Conservation (phyloP, 305 asterid species). For the Fraxinus nigra region DNA sequence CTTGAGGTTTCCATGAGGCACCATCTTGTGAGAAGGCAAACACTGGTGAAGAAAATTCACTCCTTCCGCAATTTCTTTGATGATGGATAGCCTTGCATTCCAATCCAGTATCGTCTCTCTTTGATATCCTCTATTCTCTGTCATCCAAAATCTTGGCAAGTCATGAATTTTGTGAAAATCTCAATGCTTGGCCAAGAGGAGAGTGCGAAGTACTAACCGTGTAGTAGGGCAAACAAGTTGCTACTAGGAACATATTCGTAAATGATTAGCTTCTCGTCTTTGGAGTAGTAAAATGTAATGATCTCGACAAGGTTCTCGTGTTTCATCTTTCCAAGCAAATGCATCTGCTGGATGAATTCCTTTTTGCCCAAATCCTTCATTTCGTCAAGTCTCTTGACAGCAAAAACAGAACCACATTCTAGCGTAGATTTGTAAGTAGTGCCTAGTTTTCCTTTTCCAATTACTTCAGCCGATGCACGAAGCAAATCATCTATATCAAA, state of each 20-base stretch:
- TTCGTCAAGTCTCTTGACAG: slow-evolving; percentile 58
- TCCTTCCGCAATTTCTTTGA: slow-evolving; percentile 52
- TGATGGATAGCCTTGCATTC: slow-evolving; percentile 49
- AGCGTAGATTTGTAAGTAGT: slow-evolving; percentile 61
- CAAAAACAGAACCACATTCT: slow-evolving; percentile 55
- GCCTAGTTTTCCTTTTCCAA: slow-evolving; percentile 58
- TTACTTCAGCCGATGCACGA: slow-evolving; percentile 58
- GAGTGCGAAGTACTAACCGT: slow-evolving; percentile 37
- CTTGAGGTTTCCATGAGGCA: slow-evolving; percentile 60
- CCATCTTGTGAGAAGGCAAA: slow-evolving; percentile 38
- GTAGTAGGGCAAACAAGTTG: slow-evolving; percentile 50
- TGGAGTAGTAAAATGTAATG: slow-evolving; percentile 54
- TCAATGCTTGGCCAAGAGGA: neutral
- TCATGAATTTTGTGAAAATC: neutral
- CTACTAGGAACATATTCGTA: slow-evolving; percentile 45
- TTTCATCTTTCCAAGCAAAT: slow-evolving; percentile 43
- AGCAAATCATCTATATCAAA: slow-evolving; percentile 69
- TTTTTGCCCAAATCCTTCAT: slow-evolving; percentile 35
- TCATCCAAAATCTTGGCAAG: neutral
- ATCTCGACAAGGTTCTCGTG: slow-evolving; percentile 52
- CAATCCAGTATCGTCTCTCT: slow-evolving; percentile 39
- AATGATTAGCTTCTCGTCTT: slow-evolving; percentile 62
- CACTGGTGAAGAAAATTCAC: slow-evolving; percentile 44
- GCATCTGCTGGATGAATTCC: slow-evolving; percentile 59
- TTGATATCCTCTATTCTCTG: slow-evolving; percentile 53